Evolutionary conservation across 2,329 filamentous ascomycete genomes (phyloP).

Genomic region (Diaporthe sp.): DNA sequence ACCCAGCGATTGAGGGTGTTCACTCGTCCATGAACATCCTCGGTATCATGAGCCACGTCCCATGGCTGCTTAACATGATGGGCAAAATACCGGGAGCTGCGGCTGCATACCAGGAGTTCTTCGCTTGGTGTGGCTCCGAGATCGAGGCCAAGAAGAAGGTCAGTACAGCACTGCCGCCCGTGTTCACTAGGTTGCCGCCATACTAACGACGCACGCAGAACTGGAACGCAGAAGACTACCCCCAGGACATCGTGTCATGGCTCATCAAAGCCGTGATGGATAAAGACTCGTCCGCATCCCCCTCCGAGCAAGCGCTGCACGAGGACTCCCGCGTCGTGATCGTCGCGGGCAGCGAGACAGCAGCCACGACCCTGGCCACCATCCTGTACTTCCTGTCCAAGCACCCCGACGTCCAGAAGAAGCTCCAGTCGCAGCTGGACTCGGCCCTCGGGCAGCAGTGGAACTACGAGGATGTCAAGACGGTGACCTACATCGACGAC

Average conservation of each 20-base stretch:
- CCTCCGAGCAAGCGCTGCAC: slow-evolving; percentile 47
- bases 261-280: slow-evolving; percentile 55
- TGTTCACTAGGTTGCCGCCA: too few relatives aligned
- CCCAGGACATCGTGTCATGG: slow-evolving; percentile 56
- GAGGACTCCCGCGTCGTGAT: slow-evolving; percentile 50
- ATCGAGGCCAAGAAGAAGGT: slow-evolving; percentile 52
- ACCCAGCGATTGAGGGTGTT: slow-evolving; percentile 52
- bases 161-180: background rate
- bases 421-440: slow-evolving; percentile 38
- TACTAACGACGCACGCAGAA: slow-evolving; percentile 38
- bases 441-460: slow-evolving; percentile 34
- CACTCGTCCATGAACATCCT: slow-evolving; percentile 53
- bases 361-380: slow-evolving; percentile 39
- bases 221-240: slow-evolving; percentile 47
- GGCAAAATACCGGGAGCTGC: slow-evolving; percentile 49
- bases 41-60: slow-evolving; percentile 51
- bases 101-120: slow-evolving; percentile 49
- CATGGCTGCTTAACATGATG: slow-evolving; percentile 53
- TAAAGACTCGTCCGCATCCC: slow-evolving; percentile 52
- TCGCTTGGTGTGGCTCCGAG: slow-evolving; percentile 48
- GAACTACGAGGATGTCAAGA: slow-evolving; percentile 35
- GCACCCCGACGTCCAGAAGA: slow-evolving; percentile 34
- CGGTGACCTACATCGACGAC: slow-evolving; percentile 40
- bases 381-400: slow-evolving; percentile 42
- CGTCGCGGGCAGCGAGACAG: slow-evolving; percentile 42